phyloP scores from a whole-genome alignment of 192 early-diverging fungal species.

The Umbelopsis ramanniana region DNA sequence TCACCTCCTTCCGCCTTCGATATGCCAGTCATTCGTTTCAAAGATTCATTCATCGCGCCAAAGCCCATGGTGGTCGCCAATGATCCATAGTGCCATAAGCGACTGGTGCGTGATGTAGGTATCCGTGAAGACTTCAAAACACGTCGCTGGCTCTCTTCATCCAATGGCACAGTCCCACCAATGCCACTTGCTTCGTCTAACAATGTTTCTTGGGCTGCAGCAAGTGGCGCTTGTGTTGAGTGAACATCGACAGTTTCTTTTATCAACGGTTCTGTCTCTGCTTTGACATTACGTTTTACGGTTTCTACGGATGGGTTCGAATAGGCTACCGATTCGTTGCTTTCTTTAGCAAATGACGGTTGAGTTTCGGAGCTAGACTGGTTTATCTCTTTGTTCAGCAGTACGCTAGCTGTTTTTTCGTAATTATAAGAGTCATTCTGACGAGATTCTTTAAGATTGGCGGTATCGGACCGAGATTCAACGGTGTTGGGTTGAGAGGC shows the following conservation, averaged over 20 bases:
- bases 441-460: background rate
- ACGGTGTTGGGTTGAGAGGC: background rate
- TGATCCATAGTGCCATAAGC: constrained; percentile 85
- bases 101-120: constrained; percentile 75
- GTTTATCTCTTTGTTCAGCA: background rate
- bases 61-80: constrained; percentile 73
- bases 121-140: constrained; percentile 59
- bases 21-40: constrained; percentile 63
- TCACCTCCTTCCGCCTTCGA: constrained; percentile 31
- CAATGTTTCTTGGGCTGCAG: too few species aligned
- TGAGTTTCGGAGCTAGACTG: too few species aligned
- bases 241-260: background rate
- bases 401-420: background rate
- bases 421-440: background rate
- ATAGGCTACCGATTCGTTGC: too few species aligned
- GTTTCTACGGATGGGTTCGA: too few species aligned
- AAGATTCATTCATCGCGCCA: constrained; percentile 71
- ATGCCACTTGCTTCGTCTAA: too few species aligned
- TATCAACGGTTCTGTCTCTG: background rate
- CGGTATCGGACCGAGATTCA: background rate
- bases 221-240: too few species aligned
- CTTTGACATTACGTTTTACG: background rate
- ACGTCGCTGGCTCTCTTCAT: constrained; percentile 16
- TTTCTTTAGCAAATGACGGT: too few species aligned
- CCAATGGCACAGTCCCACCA: background rate